phyloP scores from a whole-genome alignment of 805 yeast species.

The Lipomyces lipofer region DNA sequence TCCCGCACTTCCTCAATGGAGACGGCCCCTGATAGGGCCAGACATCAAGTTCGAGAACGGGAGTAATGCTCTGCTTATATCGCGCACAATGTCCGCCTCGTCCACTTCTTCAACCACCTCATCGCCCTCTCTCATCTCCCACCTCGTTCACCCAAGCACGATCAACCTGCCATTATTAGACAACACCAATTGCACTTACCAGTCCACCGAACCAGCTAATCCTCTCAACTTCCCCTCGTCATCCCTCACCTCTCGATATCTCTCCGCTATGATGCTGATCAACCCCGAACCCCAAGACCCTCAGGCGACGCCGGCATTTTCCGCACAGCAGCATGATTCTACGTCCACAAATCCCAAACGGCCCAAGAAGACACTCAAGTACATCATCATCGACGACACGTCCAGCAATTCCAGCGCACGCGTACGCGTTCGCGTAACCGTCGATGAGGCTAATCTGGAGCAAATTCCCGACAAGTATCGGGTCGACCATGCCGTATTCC shows the following conservation, averaged over 20 bases:
- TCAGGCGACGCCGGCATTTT: neutral
- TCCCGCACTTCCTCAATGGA: neutral
- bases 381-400: constrained; percentile 13
- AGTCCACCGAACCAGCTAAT: neutral
- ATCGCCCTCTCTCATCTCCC: neutral
- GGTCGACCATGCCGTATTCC: constrained; percentile 25
- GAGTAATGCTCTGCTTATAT: neutral
- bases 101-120: neutral
- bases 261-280: neutral
- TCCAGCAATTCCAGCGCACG: neutral
- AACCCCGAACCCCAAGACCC: neutral
- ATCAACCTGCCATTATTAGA: too few species aligned
- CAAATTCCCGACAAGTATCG: constrained; percentile 23
- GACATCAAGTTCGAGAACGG: neutral
- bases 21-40: neutral
- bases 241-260: neutral
- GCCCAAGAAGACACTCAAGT: constrained; percentile 7
- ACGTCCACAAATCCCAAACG: too few species aligned
- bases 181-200: too few species aligned
- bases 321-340: too few species aligned
- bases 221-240: constrained; percentile 12
- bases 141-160: neutral
- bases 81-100: neutral
- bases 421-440: constrained; percentile 18
- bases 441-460: constrained; percentile 17